A percentile compares a stretch with the other conserved stretches of the same genome.
These are phyloP conservation scores for Aurantiochytrium sp. DNA, from an alignment of 108 stramenopile genomes.

Conservation along the genomic window DNA sequence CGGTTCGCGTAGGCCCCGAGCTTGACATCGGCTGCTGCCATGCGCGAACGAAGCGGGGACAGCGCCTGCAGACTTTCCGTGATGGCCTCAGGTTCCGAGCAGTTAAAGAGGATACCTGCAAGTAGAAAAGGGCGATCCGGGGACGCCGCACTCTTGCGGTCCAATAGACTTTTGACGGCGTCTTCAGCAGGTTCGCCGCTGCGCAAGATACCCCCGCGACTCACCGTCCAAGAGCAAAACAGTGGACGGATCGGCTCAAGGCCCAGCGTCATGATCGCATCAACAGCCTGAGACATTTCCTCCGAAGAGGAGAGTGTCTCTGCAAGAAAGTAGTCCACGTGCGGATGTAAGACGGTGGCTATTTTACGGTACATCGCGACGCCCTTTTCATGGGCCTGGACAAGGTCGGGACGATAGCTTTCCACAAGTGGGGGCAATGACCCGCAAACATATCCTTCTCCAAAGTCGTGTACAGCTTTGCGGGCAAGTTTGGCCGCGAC, in stretches of 20 bases:
- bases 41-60: constrained; percentile 23
- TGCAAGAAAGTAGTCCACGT: constrained; percentile 61
- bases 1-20: constrained; percentile 74
- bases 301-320: constrained; percentile 69
- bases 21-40: constrained; percentile 31
- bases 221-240: constrained; percentile 63
- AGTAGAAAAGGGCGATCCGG: constrained; percentile 20
- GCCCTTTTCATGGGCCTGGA: constrained; percentile 53
- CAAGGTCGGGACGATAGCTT: constrained; percentile 64
- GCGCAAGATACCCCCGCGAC: constrained; percentile 48
- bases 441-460: constrained; percentile 48
- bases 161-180: constrained; percentile 5
- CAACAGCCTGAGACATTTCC: constrained; percentile 62
- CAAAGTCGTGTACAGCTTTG: constrained; percentile 27
- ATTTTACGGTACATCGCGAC: constrained; percentile 44
- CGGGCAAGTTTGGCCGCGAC: constrained; percentile 39
- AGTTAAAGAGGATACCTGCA: constrained; percentile 66
- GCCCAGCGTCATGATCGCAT: constrained; percentile 38
- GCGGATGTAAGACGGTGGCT: constrained; percentile 45
- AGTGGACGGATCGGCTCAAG: constrained; percentile 34
- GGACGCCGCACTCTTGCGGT: constrained; percentile 21
- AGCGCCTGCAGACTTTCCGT: constrained; percentile 48
- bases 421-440: constrained; percentile 66
- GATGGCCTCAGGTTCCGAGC: constrained; percentile 68
- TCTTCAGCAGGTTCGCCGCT: constrained; percentile 45